These are phyloP conservation scores for Saccharomycopsis fodiens DNA, from an alignment of 805 yeast genomes.

Conservation along the genomic window DNA sequence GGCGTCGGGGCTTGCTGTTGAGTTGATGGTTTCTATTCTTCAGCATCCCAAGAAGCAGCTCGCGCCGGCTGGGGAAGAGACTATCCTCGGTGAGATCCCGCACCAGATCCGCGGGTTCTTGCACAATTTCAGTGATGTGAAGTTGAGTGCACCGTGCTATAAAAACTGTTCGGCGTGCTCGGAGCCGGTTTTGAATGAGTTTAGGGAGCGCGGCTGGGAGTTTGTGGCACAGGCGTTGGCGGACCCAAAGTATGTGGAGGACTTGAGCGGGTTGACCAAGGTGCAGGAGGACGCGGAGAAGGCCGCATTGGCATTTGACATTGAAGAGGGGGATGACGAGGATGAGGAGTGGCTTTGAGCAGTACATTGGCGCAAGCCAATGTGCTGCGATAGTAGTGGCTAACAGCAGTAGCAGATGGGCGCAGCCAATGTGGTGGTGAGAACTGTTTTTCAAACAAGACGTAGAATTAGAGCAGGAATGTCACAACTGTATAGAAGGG, in stretches of 20 bases:
- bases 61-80: conserved; percentile 30
- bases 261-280: conserved; percentile 67
- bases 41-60: conserved; percentile 53
- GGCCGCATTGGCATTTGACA: conserved; percentile 34
- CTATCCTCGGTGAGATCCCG: conserved; percentile 63
- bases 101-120: conserved; percentile 91
- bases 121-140: conserved; percentile 53
- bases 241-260: conserved; percentile 61
- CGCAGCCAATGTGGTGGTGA: too few species aligned
- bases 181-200: conserved; percentile 43
- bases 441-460: too few species aligned
- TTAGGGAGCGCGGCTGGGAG: conserved; percentile 59
- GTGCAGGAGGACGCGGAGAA: conserved; percentile 67
- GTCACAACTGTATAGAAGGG: too few species aligned
- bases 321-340: conserved; percentile 19
- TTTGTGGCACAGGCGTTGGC: conserved; percentile 68
- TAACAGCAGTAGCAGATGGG: too few species aligned
- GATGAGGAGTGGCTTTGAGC: conserved; percentile 22
- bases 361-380: too few species aligned
- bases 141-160: conserved; percentile 66
- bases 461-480: too few species aligned
- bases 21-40: conserved; percentile 62
- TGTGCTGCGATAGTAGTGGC: too few species aligned
- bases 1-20: conserved; percentile 85
- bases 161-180: conserved; percentile 86